phyloP scores from a whole-genome alignment of 1,284 basidiomycete genomes.

The Pseudozyma sp. region DNA sequence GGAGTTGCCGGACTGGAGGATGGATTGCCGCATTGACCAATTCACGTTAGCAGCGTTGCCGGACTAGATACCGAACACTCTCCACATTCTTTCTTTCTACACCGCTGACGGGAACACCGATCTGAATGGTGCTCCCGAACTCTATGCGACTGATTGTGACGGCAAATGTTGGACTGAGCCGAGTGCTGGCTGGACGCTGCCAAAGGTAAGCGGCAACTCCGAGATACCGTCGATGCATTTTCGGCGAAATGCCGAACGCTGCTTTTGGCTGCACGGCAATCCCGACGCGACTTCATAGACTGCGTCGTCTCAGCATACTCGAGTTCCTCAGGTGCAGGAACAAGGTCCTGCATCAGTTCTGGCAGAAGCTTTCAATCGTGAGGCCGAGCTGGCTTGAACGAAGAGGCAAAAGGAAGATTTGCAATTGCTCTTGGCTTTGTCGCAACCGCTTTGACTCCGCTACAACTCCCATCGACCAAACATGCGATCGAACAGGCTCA shows the following conservation, averaged over 20 bases:
- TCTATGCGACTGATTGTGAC: too few species aligned
- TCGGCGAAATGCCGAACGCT: slow-evolving; percentile 7
- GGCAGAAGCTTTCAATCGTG: neutral
- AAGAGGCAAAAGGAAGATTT: too few species aligned
- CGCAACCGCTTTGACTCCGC: neutral
- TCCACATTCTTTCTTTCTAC: neutral
- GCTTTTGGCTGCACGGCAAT: neutral
- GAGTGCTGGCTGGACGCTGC: too few species aligned
- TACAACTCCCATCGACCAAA: slow-evolving; percentile 61
- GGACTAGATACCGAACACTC: slow-evolving; percentile 25
- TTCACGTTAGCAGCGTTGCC: slow-evolving; percentile 3
- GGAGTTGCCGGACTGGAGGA: too few species aligned
- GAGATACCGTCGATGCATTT: neutral
- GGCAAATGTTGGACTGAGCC: too few species aligned
- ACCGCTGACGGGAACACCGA: neutral
- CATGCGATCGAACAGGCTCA: slow-evolving; percentile 66
- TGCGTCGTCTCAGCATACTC: too few species aligned
- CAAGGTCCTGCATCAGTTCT: too few species aligned
- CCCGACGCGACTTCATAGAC: neutral
- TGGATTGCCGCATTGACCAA: slow-evolving; percentile 23
- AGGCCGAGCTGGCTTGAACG: neutral
- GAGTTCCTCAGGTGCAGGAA: too few species aligned
- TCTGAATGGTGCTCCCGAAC: too few species aligned
- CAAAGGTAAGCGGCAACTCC: neutral
- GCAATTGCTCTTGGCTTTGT: too few species aligned